Evolutionary conservation across 2,329 filamentous ascomycete species (phyloP), one percentile per base, ranked within the genome.

Genomic region (Sphaerulina populicola): DNA sequence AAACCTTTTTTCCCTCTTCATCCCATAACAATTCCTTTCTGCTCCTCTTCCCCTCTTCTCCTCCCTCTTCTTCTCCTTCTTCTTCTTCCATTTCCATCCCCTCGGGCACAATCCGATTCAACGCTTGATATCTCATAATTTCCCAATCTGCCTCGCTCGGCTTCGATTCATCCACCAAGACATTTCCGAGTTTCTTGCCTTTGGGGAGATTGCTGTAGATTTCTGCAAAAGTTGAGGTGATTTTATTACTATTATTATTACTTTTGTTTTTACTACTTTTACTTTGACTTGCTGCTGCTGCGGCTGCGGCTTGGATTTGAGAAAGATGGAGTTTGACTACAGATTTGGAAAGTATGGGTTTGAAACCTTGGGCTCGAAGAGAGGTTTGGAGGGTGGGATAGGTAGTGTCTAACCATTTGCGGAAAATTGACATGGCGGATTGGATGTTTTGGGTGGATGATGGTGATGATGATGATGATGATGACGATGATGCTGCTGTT

Each of bases 101-200:
- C 9, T 52, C 53, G 6, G 52, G 50, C 7, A 65, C 61, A 6
- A 66, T 30, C 10, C 37, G 51, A 51, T 53, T 54, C 29, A 64
- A 47, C 12, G 50, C 57, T 27, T 49, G 49, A 52, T 64, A 65
- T 14, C 62, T 54, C 54, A 42, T 59, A 35, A 50, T 45, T 43
- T 65, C 64, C 62, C 63, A 66, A 41, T 65, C 64, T 27, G 55
- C 48, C 41, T 60, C 62, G 21, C 31, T 54, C 1, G 64, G 64
- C 51, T 62, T 58, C 21, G 35, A 31, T 29, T 64, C 58, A 47
- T 66, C 62, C 1, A 66, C 57, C 8, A 66, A 54, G 10, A 61
- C 57, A 47, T 66, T 65, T 1, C 58, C 63, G 11, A 66, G 49
- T 42, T 58, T 58, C 55, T 62, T 64, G 15, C 61, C 60, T 41